Conservation (phyloP, 306 rosid species). For the Cucumis melo region DNA sequence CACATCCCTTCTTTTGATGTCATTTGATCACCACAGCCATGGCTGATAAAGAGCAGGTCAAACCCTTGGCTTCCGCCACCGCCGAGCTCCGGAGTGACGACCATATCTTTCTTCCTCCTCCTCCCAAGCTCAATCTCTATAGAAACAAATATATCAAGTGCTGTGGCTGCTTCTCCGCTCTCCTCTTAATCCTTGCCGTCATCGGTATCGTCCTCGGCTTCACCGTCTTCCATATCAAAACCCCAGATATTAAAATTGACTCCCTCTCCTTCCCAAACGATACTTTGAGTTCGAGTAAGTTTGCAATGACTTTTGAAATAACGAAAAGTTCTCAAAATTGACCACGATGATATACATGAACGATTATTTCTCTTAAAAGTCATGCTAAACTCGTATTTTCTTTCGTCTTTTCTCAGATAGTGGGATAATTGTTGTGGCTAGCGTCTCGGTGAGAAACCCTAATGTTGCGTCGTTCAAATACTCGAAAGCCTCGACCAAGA, state of each 20-base stretch:
- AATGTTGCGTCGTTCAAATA: conserved; percentile 28
- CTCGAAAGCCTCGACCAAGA: conserved; percentile 6
- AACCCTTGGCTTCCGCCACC: conserved; percentile 20
- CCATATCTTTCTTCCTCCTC: not conserved
- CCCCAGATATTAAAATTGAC: conserved; percentile 16
- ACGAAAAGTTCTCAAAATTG: not conserved
- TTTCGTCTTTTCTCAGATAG: not conserved
- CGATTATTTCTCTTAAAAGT: not conserved
- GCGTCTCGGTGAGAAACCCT: conserved; percentile 28
- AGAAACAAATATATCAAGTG: conserved; percentile 15
- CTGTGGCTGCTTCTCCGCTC: conserved; percentile 29
- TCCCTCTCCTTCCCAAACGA: not conserved
- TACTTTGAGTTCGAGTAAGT: not conserved
- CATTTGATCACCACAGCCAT: conserved; percentile 5
- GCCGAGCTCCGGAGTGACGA: conserved; percentile 9
- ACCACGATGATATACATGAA: too few relatives aligned
- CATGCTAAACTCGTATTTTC: not conserved
- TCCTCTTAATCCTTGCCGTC: conserved; percentile 24
- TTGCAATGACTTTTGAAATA: not conserved
- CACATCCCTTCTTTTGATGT: not conserved
- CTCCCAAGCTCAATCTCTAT: not conserved
- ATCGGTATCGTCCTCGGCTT: conserved; percentile 21
- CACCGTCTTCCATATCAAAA: conserved; percentile 30
- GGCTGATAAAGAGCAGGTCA: conserved; percentile 17
- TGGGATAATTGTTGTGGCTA: conserved; percentile 14